Evolutionary conservation across 2,329 filamentous ascomycete genomes (phyloP), one percentile per base, ranked within the genome.

Genomic region (Fusarium guadeloupense): DNA sequence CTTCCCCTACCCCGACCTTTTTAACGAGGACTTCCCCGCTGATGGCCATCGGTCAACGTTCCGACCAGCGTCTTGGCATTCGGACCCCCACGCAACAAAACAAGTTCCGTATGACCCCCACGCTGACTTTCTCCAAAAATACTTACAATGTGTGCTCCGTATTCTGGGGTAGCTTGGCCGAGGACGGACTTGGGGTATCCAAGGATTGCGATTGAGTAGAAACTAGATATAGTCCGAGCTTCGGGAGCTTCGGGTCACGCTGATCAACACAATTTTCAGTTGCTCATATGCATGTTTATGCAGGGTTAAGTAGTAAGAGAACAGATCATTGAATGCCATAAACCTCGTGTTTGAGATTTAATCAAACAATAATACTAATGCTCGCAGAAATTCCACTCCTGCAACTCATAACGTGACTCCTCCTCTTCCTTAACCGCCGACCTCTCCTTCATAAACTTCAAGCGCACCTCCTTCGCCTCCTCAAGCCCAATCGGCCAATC

Each of bases 31-130:
- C 25, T 56, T 34, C 51, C 42, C 42, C 42, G 21, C 54, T 40
- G 37, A 34, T 31, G 6, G 28, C 7, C 12, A 8, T 31, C 9
- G 8, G 4, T 28, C 10, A 48, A 48, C 33, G 25, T 21, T 8
- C n/a, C 38, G 17, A 14, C 28, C 12, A 14, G n/a, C 14, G 6
- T 30, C n/a, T 25, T 5, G 13, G 23, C 7, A 13, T 23, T 25
- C n/a, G 23, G 3, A 54, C 54, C 54, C 55, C 55, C 55, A 59
- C 54, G 10, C 9, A 1, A 31, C 4, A 17, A 31, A 59, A 33
- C 30, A 14, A 16, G 34, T 37, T 47, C 10, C 13, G 7, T 16
- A 26, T 8, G 9, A 10, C 20, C 55, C 55, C 46, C 55, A 53
- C 55, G 33, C 28, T 6, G 6, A 14, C 5, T 2, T n/a, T 31